Evolutionary conservation across 2,329 filamentous ascomycete species (phyloP), one percentile per base, ranked within the genome.

Genomic region (Alternaria panax): DNA sequence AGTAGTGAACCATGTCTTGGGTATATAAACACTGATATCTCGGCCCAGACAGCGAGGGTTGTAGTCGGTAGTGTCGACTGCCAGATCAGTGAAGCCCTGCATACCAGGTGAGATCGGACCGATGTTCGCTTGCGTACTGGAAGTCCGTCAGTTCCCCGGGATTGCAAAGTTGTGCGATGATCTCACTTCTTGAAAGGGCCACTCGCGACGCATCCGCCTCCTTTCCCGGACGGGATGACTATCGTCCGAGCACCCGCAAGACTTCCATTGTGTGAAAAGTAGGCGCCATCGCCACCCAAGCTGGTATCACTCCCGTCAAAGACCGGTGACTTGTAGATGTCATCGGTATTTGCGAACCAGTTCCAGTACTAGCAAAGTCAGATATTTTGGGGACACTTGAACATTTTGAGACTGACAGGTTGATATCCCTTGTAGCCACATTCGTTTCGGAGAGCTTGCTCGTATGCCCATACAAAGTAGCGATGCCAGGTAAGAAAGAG

Each of bases 351-450:
- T 32, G 54, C 28, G 18, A 56, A 51, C 54, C 46, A 56, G 25
- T 56, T 51, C 46, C 54, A 56, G 46, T 51, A 56, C 54, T 56
- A 30, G 28, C 5, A 25, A 32, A 38, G 38, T 43, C 20, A 24
- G n/a, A 36, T 27, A 30, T 14, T 46, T 32, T n/a, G 8, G 3
- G n/a, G 24, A 5, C 14, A 9, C 5, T 20, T 2, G 12, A 24
- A 40, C 18, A 12, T 8, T 16, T 43, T 12, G 22, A 16, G 16
- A 56, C 54, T 56, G 16, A 56, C 54, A 8, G 54, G 54, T 36
- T 56, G 54, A 12, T 56, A 56, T n/a, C 54, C 54, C 27, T 51
- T 42, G 28, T 56, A 56, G 4, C 54, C 54, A 22, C 54, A 56
- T 24, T 56, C 54, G 18, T 56, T 27, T 43, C 54, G 45, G 4